Evolutionary conservation across 768 basidiomycete species (phyloP), one percentile per base, ranked within the genome.

Genomic region (Pleurotus giganteus): DNA sequence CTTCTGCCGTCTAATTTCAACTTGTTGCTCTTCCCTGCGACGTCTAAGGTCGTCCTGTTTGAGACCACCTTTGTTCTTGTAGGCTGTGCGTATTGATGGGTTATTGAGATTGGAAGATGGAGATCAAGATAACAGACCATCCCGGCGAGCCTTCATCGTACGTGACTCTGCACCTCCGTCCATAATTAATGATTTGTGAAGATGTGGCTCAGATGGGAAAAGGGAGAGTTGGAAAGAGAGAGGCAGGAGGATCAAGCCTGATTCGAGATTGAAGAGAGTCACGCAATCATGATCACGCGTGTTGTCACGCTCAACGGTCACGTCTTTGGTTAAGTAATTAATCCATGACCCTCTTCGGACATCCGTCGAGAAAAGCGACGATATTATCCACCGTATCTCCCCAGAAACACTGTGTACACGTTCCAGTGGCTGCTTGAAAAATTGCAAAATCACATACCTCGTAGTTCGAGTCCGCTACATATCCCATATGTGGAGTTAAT

Each of bases 1-100:
- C 77, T 98, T 98, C 77, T 96, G 93, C 67, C 94, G 84, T 68
- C 97, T 83, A 79, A 99, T 98, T 80, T 98, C 97, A 55, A 99
- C 97, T 67, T 98, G 95, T 69, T 96, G 93, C 70, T 99, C 95
- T 71, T 98, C 97, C 56, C 97, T 86, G 70, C 96, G 88, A 73
- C 94, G 88, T 63, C 96, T 86, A 63, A 98, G 89, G 70, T 98
- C 93, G 57, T 96, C 93, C 63, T 85, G 86, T 71, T 93, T 94
- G 60, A 94, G 77, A 61, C 83, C 86, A 58, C 89, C 89, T 72
- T 94, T 94, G 72, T 84, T 88, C 80, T 96, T 96, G 79, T 91
- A 95, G 66, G 84, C 91, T 94, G 65, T 55, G 68, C 72, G 76
- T 74, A 74, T 79, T 65, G 71, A 37, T 47, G 65, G 61, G 64